Evolutionary conservation across 2,329 filamentous ascomycete species (phyloP), one percentile per base, ranked within the genome.

Genomic region (Fusarium sp.): DNA sequence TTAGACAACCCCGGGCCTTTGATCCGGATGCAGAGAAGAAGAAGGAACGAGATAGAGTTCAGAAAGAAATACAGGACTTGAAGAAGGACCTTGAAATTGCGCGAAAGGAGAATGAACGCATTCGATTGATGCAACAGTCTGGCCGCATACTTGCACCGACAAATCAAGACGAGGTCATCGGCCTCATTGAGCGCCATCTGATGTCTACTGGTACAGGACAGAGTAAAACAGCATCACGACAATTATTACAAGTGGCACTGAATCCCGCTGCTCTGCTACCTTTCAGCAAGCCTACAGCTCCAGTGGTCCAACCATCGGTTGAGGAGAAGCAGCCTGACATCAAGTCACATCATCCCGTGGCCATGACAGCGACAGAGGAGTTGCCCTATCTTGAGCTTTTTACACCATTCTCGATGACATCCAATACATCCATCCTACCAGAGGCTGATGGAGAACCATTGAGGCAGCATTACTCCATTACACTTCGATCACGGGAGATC

Each of bases 341-440:
- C 69, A 82, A 80, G 57, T 93, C 92, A 3, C 93, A 95, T 77
- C 87, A 89, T 58, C 94, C 92, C 0, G 78, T 90, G 4, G 85
- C 86, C 3, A 85, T 95, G 82, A 86, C 88, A 2, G 86, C 92
- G 4, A 84, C 87, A 1, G 89, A 95, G 68, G 89, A 92, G 56
- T 82, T 93, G 6, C 90, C 92, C 0, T 94, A 92, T 73, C 85
- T 95, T 0, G 89, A 92, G 51, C 86, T 92, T 14, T 94, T 96
- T 76, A 93, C 90, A 1, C 90, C 92, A 0, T 86, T 96, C 20
- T 85, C 84, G 1, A 90, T 93, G 65, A 85, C 86, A 0, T 91
- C 90, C 0, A 86, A 82, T 1, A 83, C 90, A 20, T 82, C 84
- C 1, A 80, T 88, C 0, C 76, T 89, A 5, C 85, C 87, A 0